phyloP scores from a whole-genome alignment of 371 early-diverging fungal genomes.

The Circinella minor region DNA sequence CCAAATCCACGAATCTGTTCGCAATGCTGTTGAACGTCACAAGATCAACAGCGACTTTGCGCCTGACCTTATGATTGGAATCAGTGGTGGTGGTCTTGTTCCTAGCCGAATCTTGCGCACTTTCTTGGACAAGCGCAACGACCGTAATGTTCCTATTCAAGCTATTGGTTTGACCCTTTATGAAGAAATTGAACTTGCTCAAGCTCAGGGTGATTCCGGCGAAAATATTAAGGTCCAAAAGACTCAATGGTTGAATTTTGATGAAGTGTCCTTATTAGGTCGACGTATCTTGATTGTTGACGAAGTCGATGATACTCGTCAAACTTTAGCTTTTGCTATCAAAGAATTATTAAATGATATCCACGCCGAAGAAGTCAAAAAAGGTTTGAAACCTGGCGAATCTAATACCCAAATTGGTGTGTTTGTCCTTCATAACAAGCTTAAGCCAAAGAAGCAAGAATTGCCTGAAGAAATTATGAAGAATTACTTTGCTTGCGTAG shows the following conservation, averaged over 20 bases:
- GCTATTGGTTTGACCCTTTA: conserved; percentile 79
- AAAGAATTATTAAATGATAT: conserved; percentile 74
- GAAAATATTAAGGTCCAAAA: conserved; percentile 64
- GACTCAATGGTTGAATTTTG: conserved; percentile 81
- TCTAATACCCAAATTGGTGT: conserved; percentile 72
- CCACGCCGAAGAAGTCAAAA: conserved; percentile 53
- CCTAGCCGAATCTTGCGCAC: conserved; percentile 77
- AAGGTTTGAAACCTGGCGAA: conserved; percentile 54
- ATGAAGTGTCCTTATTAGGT: conserved; percentile 64
- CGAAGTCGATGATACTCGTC: conserved; percentile 81
- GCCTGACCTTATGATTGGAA: conserved; percentile 71
- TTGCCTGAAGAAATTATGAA: conserved; percentile 66
- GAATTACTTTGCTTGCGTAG: conserved; percentile 72
- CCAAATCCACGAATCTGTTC: conserved; percentile 72
- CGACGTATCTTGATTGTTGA: conserved; percentile 78
- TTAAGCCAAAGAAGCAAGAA: conserved; percentile 71
- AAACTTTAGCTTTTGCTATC: conserved; percentile 75
- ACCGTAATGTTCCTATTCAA: conserved; percentile 80
- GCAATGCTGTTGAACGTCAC: conserved; percentile 61
- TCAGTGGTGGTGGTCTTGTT: conserved; percentile 72
- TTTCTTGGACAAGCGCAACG: conserved; percentile 71
- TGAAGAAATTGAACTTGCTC: conserved; percentile 69
- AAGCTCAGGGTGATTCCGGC: conserved; percentile 38
- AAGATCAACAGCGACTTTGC: conserved; percentile 64
- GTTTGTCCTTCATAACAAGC: conserved; percentile 81